These are phyloP conservation scores for Clonostachys solani DNA, from an alignment of 2,329 filamentous ascomycete species.

Conservation along the genomic window DNA sequence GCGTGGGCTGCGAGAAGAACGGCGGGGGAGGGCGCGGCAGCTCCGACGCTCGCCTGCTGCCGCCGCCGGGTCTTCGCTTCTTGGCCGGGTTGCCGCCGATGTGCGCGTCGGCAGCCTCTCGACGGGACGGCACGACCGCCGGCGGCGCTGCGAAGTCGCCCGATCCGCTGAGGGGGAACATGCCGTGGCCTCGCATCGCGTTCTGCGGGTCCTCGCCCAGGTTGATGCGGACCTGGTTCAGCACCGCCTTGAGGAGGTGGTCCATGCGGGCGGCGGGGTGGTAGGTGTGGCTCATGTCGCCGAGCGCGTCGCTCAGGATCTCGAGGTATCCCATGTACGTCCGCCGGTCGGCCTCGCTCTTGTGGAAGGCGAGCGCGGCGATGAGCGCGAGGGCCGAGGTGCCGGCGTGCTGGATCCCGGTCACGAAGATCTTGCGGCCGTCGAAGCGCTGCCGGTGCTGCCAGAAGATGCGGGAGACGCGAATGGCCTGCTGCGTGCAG, in stretches of 20 bases:
- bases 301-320: slow-evolving; percentile 43
- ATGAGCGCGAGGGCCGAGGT: slow-evolving; percentile 50
- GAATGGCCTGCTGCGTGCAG: slow-evolving; percentile 49
- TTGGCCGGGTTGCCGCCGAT: slow-evolving; percentile 17
- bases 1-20: slow-evolving; percentile 15
- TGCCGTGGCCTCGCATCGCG: slow-evolving; percentile 3
- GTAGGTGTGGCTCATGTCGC: slow-evolving; percentile 48
- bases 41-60: slow-evolving; percentile 20
- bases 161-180: slow-evolving; percentile 5
- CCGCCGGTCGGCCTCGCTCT: slow-evolving; percentile 26
- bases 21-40: slow-evolving; percentile 19
- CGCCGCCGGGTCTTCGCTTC: slow-evolving; percentile 16
- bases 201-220: slow-evolving; percentile 12
- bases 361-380: slow-evolving; percentile 36
- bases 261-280: slow-evolving; percentile 51
- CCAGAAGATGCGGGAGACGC: slow-evolving; percentile 49
- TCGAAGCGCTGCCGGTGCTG: slow-evolving; percentile 49
- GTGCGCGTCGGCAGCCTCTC: slow-evolving; percentile 16
- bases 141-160: slow-evolving; percentile 11
- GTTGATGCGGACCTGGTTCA: slow-evolving; percentile 37
- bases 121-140: slow-evolving; percentile 17
- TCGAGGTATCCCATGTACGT: slow-evolving; percentile 42
- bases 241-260: slow-evolving; percentile 44
- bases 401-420: slow-evolving; percentile 48
- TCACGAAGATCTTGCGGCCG: slow-evolving; percentile 43